Evolutionary conservation across 805 yeast genomes (phyloP).

Genomic region (Hagleromyces aurorensis): DNA sequence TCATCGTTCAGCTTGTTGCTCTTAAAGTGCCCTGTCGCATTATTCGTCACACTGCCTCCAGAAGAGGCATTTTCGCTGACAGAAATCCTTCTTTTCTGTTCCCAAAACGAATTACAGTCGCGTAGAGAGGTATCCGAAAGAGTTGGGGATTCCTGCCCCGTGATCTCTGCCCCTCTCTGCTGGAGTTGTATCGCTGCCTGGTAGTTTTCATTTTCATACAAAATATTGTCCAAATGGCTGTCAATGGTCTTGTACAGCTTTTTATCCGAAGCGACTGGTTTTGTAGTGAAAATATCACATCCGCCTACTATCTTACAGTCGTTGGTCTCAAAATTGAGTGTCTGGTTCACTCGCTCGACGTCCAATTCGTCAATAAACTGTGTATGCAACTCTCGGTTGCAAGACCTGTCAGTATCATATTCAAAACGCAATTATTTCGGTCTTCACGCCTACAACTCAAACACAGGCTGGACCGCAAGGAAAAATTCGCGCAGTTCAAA

Average conservation of each 20-base stretch:
- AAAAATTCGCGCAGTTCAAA: too few species aligned
- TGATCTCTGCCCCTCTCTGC: slow-evolving; percentile 15
- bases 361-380: slow-evolving; percentile 90
- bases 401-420: too few species aligned
- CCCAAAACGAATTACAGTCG: slow-evolving; percentile 31
- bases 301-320: slow-evolving; percentile 80
- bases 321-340: slow-evolving; percentile 66
- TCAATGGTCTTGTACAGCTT: slow-evolving; percentile 84
- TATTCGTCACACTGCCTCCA: slow-evolving; percentile 3
- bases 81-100: slow-evolving; percentile 36
- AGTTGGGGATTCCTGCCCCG: slow-evolving; percentile 8
- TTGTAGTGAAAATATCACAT: slow-evolving; percentile 89
- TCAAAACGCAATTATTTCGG: too few species aligned
- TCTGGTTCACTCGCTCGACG: slow-evolving; percentile 84
- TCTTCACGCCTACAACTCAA: too few species aligned
- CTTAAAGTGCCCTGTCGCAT: slow-evolving; percentile 9
- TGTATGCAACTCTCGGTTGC: too few species aligned
- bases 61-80: slow-evolving; percentile 30
- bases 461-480: too few species aligned
- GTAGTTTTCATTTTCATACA: slow-evolving; percentile 32
- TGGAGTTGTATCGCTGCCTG: slow-evolving; percentile 30
- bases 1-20: slow-evolving; percentile 30
- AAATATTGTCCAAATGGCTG: slow-evolving; percentile 55
- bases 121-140: slow-evolving; percentile 11
- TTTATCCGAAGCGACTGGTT: slow-evolving; percentile 83